Percentiles rank a stretch among this genome's conserved stretches.
These are phyloP conservation scores for Cytospora schulzeri DNA, from an alignment of 2,329 filamentous ascomycete genomes.

Conservation along the genomic window DNA sequence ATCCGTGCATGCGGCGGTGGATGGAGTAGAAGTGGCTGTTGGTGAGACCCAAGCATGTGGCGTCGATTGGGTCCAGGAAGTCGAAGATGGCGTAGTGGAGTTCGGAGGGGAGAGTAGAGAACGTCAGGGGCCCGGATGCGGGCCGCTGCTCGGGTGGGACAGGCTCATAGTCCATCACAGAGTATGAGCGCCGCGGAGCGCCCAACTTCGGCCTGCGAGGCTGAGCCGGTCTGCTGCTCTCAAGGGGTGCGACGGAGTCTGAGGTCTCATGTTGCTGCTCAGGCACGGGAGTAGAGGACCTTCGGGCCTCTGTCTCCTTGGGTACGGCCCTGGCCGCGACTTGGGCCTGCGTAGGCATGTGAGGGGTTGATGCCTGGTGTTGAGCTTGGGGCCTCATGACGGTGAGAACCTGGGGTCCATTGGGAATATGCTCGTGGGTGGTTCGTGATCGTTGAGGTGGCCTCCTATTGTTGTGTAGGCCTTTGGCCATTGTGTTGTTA, in stretches of 20 bases:
- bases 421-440: slow-evolving; percentile 27
- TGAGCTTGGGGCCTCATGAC: slow-evolving; percentile 20
- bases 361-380: slow-evolving; percentile 12
- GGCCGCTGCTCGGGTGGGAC: slow-evolving; percentile 52
- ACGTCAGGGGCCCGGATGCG: slow-evolving; percentile 43
- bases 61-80: slow-evolving; percentile 65
- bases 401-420: slow-evolving; percentile 26
- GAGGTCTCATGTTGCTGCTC: slow-evolving; percentile 25
- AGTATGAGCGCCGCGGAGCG: slow-evolving; percentile 58
- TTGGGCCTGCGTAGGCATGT: slow-evolving; percentile 1
- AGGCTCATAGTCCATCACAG: slow-evolving; percentile 62
- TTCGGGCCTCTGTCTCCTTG: slow-evolving; percentile 2
- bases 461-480: slow-evolving; percentile 34
- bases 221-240: slow-evolving; percentile 27
- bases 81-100: slow-evolving; percentile 63
- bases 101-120: slow-evolving; percentile 59
- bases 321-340: neutral
- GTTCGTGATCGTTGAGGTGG: slow-evolving; percentile 28
- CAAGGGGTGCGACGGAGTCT: slow-evolving; percentile 26
- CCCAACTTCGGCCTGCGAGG: slow-evolving; percentile 41
- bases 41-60: slow-evolving; percentile 62
- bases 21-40: slow-evolving; percentile 61
- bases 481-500: slow-evolving; percentile 39
- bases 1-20: slow-evolving; percentile 57
- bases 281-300: neutral